phyloP scores from a whole-genome alignment of 371 early-diverging fungal genomes.

The Thermomucor indicae-seudaticae region DNA sequence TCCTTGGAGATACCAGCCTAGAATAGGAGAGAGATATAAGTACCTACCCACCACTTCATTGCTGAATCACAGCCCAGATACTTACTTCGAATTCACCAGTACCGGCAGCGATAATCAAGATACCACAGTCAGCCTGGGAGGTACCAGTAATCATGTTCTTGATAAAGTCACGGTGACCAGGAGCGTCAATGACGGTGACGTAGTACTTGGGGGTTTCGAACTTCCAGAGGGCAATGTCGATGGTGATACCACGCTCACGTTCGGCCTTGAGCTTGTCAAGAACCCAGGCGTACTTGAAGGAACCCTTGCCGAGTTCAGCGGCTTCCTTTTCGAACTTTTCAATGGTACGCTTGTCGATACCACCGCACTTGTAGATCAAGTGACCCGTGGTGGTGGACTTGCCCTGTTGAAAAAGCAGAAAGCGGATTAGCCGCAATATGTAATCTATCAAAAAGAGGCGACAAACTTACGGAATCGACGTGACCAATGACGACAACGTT shows the following conservation, averaged over 20 bases:
- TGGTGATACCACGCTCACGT: slow-evolving; percentile 98
- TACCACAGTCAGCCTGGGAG: slow-evolving; percentile 90
- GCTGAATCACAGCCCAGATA: too few relatives aligned
- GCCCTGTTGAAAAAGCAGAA: too few relatives aligned
- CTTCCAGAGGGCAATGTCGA: slow-evolving; percentile 97
- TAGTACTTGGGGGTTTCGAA: slow-evolving; percentile 97
- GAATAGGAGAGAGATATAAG: too few relatives aligned
- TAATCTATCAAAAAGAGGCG: too few relatives aligned
- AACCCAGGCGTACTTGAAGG: slow-evolving; percentile 98
- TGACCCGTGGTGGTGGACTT: slow-evolving; percentile 76
- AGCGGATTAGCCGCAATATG: too few relatives aligned
- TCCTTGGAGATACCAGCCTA: too few relatives aligned
- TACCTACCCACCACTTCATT: too few relatives aligned
- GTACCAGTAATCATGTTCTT: slow-evolving; percentile 99
- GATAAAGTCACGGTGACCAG: slow-evolving; percentile 99
- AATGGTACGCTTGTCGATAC: slow-evolving; percentile 98
- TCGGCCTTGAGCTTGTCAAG: slow-evolving; percentile 97
- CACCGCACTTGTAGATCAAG: slow-evolving; percentile 98
- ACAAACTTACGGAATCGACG: too few relatives aligned
- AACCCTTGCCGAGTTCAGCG: slow-evolving; percentile 97
- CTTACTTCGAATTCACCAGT: slow-evolving; percentile 91
- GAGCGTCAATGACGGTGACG: slow-evolving; percentile 98
- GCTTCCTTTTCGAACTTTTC: slow-evolving; percentile 99
- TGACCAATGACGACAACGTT: too few relatives aligned
- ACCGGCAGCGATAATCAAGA: slow-evolving; percentile 95